Conservation (phyloP, 805 yeast genomes). For the Myxozyma sirexii region DNA sequence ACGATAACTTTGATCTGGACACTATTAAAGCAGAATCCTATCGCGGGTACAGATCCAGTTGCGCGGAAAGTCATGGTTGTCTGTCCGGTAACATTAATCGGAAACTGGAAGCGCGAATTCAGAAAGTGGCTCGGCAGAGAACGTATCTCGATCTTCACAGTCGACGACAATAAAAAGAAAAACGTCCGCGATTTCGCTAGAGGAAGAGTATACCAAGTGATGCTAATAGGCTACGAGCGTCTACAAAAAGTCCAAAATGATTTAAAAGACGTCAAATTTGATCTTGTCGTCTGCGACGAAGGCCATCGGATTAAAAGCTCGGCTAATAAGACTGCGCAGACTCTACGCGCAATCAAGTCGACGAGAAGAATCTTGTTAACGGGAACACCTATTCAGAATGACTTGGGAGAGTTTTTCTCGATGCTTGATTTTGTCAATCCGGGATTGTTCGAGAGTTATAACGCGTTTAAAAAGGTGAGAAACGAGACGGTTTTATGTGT, state of each 20-base stretch:
- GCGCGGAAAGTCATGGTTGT: conserved; percentile 70
- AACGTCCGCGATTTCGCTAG: conserved; percentile 59
- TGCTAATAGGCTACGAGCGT: conserved; percentile 88
- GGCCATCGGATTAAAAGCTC: conserved; percentile 87
- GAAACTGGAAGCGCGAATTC: conserved; percentile 88
- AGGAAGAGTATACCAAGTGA: conserved; percentile 75
- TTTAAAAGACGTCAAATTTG: conserved; percentile 48
- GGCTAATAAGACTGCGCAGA: conserved; percentile 69
- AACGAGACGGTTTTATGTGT: conserved; percentile 34
- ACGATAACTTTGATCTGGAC: conserved; percentile 87
- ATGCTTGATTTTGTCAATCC: conserved; percentile 85
- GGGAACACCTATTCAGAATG: conserved; percentile 95
- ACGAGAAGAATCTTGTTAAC: conserved; percentile 66
- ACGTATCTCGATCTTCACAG: conserved; percentile 66
- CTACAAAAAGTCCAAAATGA: conserved; percentile 55
- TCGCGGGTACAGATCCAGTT: conserved; percentile 43
- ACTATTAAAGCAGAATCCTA: conserved; percentile 51
- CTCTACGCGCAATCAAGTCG: conserved; percentile 58
- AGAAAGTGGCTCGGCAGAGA: conserved; percentile 79
- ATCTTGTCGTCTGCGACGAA: conserved; percentile 87
- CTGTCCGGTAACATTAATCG: conserved; percentile 87
- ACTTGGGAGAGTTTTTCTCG: conserved; percentile 77
- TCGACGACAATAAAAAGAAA: conserved; percentile 61
- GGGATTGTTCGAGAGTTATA: conserved; percentile 68
- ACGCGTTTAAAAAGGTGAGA: conserved; percentile 44